Base-by-base conservation (phyloP, 2,329 filamentous ascomycete species). In the Metarhizium robertsii region DNA sequence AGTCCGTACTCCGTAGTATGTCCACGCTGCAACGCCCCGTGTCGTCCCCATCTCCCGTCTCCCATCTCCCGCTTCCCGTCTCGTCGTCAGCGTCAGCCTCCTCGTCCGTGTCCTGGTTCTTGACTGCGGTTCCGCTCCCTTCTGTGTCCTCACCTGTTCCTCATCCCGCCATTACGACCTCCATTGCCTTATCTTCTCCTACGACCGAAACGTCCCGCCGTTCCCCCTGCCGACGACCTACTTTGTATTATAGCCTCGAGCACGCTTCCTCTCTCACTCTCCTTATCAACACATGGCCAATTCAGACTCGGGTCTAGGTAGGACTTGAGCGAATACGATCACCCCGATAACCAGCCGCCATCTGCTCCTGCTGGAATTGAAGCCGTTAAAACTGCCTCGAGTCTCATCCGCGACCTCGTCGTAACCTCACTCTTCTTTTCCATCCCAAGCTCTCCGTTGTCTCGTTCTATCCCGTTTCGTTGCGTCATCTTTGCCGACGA, bases 201-300 rank as follows among this genome's bases (percentile, higher is more conserved):
- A 34, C 50, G 20, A 25, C 42, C 29, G 36, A 38, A 34, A 38
- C 46, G 29, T 30, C 30, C 36, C 36, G 20, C 45, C n/a, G 20
- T 16, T 48, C 14, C 45, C 25, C 25, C 25, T 46, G 11, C 45
- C 45, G 20, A 48, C 45, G 25, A 29, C 53, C 30, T 49, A 53
- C 53, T 53, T 53, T 55, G 56, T 57, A 25, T 7, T 57, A 25
- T 7, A 42, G 50, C 43, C 38, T 55, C 14, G n/a, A 16, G 29
- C 48, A 14, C 36, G 40, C 20, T 48, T 34, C 32, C 49, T 8
- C 25, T 14, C 7, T 10, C 45, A 30, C 14, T 30, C 6, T 4
- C 13, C 45, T 48, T 48, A 29, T 30, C 25, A 48, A 13, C 45
- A 48, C 30, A n/a, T 11, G 14, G 14, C 20, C 45, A 48, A 48